phyloP scores from a whole-genome alignment of 2,329 filamentous ascomycete species.

The Diaporthe citriasiana region DNA sequence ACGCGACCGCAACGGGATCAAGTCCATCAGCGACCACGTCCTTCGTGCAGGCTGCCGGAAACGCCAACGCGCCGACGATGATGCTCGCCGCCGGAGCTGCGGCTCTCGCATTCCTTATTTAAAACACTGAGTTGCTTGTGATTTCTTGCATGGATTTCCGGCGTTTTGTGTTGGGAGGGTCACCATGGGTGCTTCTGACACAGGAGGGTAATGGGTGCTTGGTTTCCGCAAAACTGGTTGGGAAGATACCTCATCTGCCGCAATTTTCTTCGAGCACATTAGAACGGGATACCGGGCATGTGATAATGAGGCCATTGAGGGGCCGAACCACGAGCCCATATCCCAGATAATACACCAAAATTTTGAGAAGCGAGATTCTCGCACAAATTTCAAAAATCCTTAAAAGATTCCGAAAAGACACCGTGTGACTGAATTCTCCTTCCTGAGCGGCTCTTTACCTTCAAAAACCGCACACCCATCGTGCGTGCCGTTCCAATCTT shows the following conservation, averaged over 20 bases:
- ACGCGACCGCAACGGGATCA: slow-evolving; percentile 11
- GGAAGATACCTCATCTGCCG: slow-evolving; percentile 34
- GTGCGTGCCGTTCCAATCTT: background rate
- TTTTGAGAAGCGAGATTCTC: background rate
- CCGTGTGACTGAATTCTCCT: background rate
- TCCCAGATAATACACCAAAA: slow-evolving; percentile 9
- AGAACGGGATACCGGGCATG: background rate
- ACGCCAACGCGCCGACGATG: slow-evolving; percentile 29
- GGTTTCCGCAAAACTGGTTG: slow-evolving; percentile 9
- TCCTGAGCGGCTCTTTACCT: too few relatives aligned
- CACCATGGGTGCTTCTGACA: background rate
- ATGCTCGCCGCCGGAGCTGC: slow-evolving; percentile 33
- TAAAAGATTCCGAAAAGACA: background rate
- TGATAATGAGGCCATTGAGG: background rate
- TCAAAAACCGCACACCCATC: background rate
- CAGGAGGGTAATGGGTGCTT: slow-evolving; percentile 15
- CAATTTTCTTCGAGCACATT: slow-evolving; percentile 28
- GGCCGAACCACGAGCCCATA: background rate
- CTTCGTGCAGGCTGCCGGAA: slow-evolving; percentile 24
- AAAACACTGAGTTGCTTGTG: background rate
- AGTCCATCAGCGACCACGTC: slow-evolving; percentile 13
- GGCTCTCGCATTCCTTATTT: slow-evolving; percentile 37
- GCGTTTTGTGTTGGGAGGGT: slow-evolving; percentile 19
- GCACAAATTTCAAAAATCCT: background rate
- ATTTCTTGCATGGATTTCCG: background rate